A percentile compares a stretch with the other conserved stretches of the same genome.
phyloP scores from a whole-genome alignment of 768 basidiomycete genomes.

The Jaapia argillacea region DNA sequence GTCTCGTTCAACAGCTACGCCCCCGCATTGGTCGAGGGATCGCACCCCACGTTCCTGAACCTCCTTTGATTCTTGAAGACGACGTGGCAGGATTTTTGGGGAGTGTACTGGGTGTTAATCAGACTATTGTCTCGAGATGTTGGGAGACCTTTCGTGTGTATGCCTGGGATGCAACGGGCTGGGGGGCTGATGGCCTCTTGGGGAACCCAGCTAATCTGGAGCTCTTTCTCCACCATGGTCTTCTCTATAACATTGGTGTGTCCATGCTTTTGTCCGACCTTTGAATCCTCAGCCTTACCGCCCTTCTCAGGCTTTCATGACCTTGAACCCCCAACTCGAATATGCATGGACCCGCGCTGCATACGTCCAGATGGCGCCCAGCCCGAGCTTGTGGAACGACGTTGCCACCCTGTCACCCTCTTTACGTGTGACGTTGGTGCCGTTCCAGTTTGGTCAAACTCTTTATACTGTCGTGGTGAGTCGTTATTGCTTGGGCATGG shows the following conservation, averaged over 20 bases:
- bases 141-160: not conserved
- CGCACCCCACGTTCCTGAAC: too few relatives aligned
- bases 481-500: not conserved
- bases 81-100: too few relatives aligned
- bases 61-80: too few relatives aligned
- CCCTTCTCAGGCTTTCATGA: not conserved
- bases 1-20: too few relatives aligned
- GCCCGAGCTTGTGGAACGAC: slow-evolving; percentile 7
- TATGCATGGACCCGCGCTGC: slow-evolving; percentile 1
- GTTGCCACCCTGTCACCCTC: slow-evolving; percentile 7
- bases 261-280: not conserved
- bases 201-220: too few relatives aligned
- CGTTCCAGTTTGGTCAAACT: slow-evolving; percentile 15
- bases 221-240: slow-evolving; percentile 6
- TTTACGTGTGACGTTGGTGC: slow-evolving; percentile 16
- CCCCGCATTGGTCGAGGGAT: too few relatives aligned
- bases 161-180: not conserved
- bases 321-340: not conserved
- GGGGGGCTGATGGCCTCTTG: too few relatives aligned
- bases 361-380: not conserved
- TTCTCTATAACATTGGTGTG: slow-evolving; percentile 6
- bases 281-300: not conserved
- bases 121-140: not conserved
- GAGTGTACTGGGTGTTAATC: too few relatives aligned
- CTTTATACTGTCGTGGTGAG: slow-evolving; percentile 18